These are phyloP conservation scores for Cystobasidiaceae sp. DNA, from an alignment of 1,284 basidiomycete genomes.

Conservation along the genomic window DNA sequence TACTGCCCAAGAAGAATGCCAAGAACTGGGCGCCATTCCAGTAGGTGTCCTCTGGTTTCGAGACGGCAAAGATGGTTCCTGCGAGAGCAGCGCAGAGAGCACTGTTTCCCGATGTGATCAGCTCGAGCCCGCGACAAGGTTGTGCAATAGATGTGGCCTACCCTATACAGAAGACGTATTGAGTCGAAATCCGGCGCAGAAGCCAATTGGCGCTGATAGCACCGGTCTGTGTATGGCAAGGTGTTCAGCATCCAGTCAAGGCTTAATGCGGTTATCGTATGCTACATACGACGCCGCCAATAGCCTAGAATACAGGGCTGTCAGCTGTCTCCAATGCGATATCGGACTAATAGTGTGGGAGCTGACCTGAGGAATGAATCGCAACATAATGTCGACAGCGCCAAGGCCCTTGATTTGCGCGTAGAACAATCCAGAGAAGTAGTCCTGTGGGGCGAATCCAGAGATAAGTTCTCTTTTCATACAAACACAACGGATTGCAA, in stretches of 20 bases:
- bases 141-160: background rate
- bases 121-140: background rate
- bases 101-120: background rate
- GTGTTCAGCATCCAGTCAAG: constrained; percentile 19
- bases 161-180: constrained; percentile 20
- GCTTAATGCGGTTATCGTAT: too few species aligned
- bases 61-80: constrained; percentile 41
- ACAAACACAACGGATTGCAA: too few species aligned
- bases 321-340: too few species aligned
- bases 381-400: constrained; percentile 33
- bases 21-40: constrained; percentile 43
- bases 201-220: constrained; percentile 33
- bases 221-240: constrained; percentile 41
- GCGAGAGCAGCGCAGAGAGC: constrained; percentile 35
- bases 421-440: constrained; percentile 16
- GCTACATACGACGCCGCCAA: constrained; percentile 29
- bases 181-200: background rate
- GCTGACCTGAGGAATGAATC: constrained; percentile 35
- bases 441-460: too few species aligned
- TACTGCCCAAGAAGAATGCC: constrained; percentile 35
- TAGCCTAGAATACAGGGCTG: background rate
- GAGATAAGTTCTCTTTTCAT: too few species aligned
- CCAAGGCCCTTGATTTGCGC: constrained; percentile 5
- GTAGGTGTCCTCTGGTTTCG: constrained; percentile 37
- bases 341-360: constrained; percentile 29